phyloP scores from a whole-genome alignment of 2,329 filamentous ascomycete genomes.

The Polytolypa hystricis region DNA sequence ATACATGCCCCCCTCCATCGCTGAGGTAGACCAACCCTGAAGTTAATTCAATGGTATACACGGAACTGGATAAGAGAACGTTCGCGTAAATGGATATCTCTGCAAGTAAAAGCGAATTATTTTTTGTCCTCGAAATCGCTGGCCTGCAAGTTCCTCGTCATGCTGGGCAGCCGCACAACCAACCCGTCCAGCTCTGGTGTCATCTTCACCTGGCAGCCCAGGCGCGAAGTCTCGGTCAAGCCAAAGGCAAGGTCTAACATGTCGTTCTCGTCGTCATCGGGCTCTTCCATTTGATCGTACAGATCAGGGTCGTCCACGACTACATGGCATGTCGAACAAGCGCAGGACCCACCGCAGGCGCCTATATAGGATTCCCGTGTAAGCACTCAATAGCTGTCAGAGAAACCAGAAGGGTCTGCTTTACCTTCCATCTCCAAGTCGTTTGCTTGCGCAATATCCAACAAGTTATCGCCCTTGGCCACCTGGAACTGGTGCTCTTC shows the following conservation, averaged over 20 bases:
- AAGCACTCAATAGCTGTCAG: too few species aligned
- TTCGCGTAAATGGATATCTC: too few species aligned
- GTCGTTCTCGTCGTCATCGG: conserved; percentile 73
- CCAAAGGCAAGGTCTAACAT: conserved; percentile 89
- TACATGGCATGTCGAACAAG: conserved; percentile 86
- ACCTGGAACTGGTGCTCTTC: conserved; percentile 67
- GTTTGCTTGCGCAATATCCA: conserved; percentile 89
- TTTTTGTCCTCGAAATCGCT: conserved; percentile 63
- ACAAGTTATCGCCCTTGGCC: conserved; percentile 75
- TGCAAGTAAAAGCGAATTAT: conserved; percentile 4
- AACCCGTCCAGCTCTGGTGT: conserved; percentile 78
- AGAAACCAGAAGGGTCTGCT: conserved; percentile 10
- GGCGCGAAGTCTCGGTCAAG: conserved; percentile 68
- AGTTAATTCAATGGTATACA: too few species aligned
- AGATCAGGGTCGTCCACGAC: conserved; percentile 63
- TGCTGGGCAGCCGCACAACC: conserved; percentile 71
- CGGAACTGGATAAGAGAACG: too few species aligned
- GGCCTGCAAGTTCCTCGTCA: conserved; percentile 92
- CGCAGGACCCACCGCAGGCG: conserved; percentile 87
- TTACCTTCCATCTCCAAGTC: conserved; percentile 92
- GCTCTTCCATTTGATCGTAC: conserved; percentile 69
- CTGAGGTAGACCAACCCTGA: too few species aligned
- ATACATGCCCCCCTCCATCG: too few species aligned
- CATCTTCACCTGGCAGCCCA: conserved; percentile 91
- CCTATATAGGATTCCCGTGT: conserved; percentile 41